These are phyloP conservation scores for Cladorrhinum samala DNA, from an alignment of 495 filamentous ascomycete genomes.

Conservation along the genomic window DNA sequence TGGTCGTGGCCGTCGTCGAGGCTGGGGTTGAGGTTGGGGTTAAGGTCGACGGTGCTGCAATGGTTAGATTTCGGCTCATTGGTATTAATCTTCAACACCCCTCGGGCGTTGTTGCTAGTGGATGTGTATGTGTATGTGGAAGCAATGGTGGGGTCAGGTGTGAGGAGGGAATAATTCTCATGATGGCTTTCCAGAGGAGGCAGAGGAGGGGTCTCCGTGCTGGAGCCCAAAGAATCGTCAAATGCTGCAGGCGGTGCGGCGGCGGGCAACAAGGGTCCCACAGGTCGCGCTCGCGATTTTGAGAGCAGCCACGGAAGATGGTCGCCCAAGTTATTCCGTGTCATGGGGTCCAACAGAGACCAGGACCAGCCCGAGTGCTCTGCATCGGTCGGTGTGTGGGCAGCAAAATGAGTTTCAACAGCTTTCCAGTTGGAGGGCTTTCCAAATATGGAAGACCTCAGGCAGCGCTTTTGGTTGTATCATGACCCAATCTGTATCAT, in stretches of 20 bases:
- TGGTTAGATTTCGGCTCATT: not conserved
- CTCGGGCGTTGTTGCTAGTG: not conserved
- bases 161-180: not conserved
- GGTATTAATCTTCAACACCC: not conserved
- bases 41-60: too few species aligned
- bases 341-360: not conserved
- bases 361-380: not conserved
- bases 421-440: too few species aligned
- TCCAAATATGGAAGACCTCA: too few species aligned
- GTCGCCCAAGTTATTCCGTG: slow-evolving; percentile 2
- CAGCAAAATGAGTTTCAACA: not conserved
- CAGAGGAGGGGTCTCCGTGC: not conserved
- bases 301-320: slow-evolving; percentile 9
- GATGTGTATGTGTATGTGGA: not conserved
- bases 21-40: too few species aligned
- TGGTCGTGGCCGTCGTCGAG: too few species aligned
- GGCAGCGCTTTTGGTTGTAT: too few species aligned
- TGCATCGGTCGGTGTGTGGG: not conserved
- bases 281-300: not conserved
- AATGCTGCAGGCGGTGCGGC: not conserved
- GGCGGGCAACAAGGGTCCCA: slow-evolving; percentile 2
- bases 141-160: not conserved
- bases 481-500: too few species aligned
- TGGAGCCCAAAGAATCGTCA: too few species aligned
- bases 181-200: too few species aligned